These are phyloP conservation scores for Rhododendron molle DNA, from an alignment of 148 eudicot genomes.

Conservation along the genomic window DNA sequence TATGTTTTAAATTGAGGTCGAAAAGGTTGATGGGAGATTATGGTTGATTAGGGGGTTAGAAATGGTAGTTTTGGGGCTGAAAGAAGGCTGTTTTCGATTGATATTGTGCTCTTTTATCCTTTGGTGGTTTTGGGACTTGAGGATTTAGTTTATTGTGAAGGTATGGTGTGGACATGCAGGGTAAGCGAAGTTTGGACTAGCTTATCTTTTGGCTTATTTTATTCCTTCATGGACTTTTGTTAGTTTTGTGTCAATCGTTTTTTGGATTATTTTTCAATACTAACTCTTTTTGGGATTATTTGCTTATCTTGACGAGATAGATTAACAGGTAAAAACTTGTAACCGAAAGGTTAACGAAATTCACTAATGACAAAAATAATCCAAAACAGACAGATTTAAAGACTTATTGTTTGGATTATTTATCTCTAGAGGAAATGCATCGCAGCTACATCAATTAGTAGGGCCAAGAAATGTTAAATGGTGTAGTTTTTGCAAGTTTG, in stretches of 20 bases:
- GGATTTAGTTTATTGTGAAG: not conserved
- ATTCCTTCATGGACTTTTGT: not conserved
- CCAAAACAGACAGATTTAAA: too few species aligned
- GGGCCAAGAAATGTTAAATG: too few species aligned
- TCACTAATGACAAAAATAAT: not conserved
- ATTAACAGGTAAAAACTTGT: too few species aligned
- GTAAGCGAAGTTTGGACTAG: not conserved
- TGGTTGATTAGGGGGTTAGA: not conserved
- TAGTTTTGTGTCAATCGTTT: not conserved
- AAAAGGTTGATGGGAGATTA: not conserved
- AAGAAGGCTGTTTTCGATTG: not conserved
- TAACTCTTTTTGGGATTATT: not conserved
- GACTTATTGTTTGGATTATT: too few species aligned
- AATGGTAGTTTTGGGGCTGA: not conserved
- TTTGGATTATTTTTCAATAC: not conserved
- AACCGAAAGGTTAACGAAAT: not conserved
- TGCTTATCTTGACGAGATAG: too few species aligned
- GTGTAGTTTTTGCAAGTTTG: not conserved
- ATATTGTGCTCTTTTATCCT: not conserved
- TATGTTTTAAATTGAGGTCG: not conserved
- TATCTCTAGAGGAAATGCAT: too few species aligned
- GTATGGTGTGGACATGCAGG: not conserved
- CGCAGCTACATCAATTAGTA: too few species aligned
- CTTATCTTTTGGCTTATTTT: not conserved
- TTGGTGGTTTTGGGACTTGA: not conserved